Base-by-base conservation (phyloP, 164 flowering plant genomes). In the Platanus orientalis region DNA sequence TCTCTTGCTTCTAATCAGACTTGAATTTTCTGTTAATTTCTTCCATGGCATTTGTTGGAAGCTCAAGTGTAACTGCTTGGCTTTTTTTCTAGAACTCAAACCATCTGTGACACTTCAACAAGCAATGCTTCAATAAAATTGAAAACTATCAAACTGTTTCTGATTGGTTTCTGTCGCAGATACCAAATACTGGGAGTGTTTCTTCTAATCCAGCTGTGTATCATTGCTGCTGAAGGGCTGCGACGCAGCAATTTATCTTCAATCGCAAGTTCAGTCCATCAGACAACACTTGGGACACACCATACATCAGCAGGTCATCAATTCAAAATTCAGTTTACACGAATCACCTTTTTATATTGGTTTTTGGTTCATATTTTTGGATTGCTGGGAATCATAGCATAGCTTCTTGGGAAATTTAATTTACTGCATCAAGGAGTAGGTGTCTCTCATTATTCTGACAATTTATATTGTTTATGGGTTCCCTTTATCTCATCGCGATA, bases 101-200 rank as follows among this genome's bases (percentile, higher is more conserved):
- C 56, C 5, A 26, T 53, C n/a, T 53, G n/a, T 14, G n/a, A 53
- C 32, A 53, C 2, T 12, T 26, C 42, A 3, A 3, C 42, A 36
- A 36, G 42, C 12, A 14, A 3, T 36, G 42, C 42, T 36, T 36
- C 42, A 36, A 7, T 36, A 36, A 36, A 36, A 36, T 0, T 1
- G 42, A 0, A 1, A 36, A 36, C 12, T 36, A 9, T 36, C 16
- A 11, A 36, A 42, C 20, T 52, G 10, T 20, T 3, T 55, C 4
- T 56, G 17, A 12, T 57, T 48, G 55, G 58, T 56, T 54, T 74
- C 34, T 66, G 23, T 45, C 61, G 69, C 90, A 94, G 99, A 79
- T 94, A 89, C 68, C 97, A 94, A 73, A 89, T 94, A 62, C 79
- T 91, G 62, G 99, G 99, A 20, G 81, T 94, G 24, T 94, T 94